Evolutionary conservation across 768 basidiomycete genomes (phyloP), one percentile per base, ranked within the genome.

Genomic region (Pilatotrama ljubarskyi): DNA sequence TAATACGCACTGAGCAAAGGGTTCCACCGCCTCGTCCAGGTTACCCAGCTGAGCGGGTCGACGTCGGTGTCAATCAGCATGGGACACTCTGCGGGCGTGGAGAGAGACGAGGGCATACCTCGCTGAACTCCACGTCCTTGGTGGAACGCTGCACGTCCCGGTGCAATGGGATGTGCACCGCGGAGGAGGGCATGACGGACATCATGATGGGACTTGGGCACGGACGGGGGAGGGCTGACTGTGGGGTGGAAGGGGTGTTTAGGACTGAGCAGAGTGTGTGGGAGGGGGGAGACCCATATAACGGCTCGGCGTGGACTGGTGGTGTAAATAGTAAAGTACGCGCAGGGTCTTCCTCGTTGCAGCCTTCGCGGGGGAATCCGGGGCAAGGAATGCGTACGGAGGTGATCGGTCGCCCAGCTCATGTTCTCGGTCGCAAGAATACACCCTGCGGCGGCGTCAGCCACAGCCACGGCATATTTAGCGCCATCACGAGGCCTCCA

Each of bases 1-100:
- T 26, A 15, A 6, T 35, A 73, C 81, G 55, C 43, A 89, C 87
- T 83, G 78, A 37, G 83, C 82, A 67, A 87, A 87, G 40, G 82
- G 79, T 62, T 81, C 78, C 43, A 88, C 73, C n/a, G 85, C 85
- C 61, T 85, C 84, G 49, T 75, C 72, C 43, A 83, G 71, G 63
- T 77, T 78, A 55, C 80, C 80, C 35, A 84, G 67, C 85, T 88
- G 47, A 41, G 26, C 17, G 58, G 51, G 52, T 11, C 51, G 53
- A 52, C 18, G 47, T 49, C 51, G 13, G 47, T 56, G 18, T 62
- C 54, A 58, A 55, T 58, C 51, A 18, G 51, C 38, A 46, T 58
- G 49, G 26, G 56, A 51, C 20, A 15, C n/a, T 22, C 40, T 13
- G 50, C n/a, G 35, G 37, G 14, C 47, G 32, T 26, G 38, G 26